Evolutionary conservation across 192 early-diverging fungal genomes (phyloP), one percentile per base, ranked within the genome.

Genomic region (Coemansia sp.): DNA sequence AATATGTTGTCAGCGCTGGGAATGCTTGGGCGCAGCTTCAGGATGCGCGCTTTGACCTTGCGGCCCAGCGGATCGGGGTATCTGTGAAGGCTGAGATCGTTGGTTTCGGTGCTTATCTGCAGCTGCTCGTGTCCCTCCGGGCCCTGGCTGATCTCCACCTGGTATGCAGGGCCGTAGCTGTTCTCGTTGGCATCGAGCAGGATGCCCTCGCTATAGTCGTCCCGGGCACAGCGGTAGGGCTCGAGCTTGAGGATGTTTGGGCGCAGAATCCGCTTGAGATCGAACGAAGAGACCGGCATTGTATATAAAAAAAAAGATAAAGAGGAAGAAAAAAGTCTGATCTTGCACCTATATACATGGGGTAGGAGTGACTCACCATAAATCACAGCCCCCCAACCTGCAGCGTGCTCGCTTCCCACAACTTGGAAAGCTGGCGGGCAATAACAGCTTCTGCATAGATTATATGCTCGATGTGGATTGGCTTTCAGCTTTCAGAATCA

Each of bases 181-280:
- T 99, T 99, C 69, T 99, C 96, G 69, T 99, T 99, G 30, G 97
- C 96, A 63, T 99, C 96, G n/a, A 99, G 84, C 11, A 99, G 77
- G 44, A 99, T 89, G 20, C 97, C 97, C 7, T 73, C 67, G 47
- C 81, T 87, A 70, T 93, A 99, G 77, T 99, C 97, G 66, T 99
- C 97, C 54, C 97, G 88, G 31, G 97, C 97, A 71, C 96, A 97
- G 64, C 95, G 87, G 75, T 99, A 99, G 17, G 97, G 94, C 59
- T 85, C 80, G 31, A 93, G 80, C 32, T 77, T 58, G 43, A 84
- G 69, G 63, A 93, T 93, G 57, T 93, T 93, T 26, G 90, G 91
- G 12, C 91, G 86, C 42, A 91, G 76, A 9, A 89, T 63, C 43
- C 75, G 77, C 64, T 80, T 70, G 55, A 89, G 62, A 17, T 80